Evolutionary conservation across 1,284 basidiomycete genomes (phyloP).

Genomic region (Neonothopanus nambi): DNA sequence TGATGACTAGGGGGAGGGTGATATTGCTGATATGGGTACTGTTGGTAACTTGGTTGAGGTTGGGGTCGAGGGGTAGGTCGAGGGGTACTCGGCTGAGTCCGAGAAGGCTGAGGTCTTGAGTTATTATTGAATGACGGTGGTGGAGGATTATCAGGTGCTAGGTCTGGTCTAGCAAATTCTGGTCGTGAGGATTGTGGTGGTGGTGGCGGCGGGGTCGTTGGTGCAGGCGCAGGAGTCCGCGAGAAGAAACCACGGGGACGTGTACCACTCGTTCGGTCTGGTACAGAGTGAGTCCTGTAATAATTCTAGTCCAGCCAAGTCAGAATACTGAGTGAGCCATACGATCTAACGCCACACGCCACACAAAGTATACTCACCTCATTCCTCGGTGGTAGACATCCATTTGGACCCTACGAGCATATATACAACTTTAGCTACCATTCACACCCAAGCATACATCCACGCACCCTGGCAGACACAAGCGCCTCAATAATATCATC

Average conservation of each 20-base stretch:
- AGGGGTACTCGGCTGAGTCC: slow-evolving; percentile 10
- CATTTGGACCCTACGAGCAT: slow-evolving; percentile 47
- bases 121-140: slow-evolving; percentile 24
- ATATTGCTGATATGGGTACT: neutral
- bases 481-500: slow-evolving; percentile 71
- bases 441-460: neutral
- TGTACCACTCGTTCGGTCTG: slow-evolving; percentile 40
- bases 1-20: slow-evolving; percentile 37
- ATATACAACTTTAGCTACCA: neutral
- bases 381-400: slow-evolving; percentile 53
- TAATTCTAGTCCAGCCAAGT: slow-evolving; percentile 40
- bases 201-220: slow-evolving; percentile 29
- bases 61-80: slow-evolving; percentile 5
- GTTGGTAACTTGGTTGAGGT: neutral
- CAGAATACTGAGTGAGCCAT: too few relatives aligned
- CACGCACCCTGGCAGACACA: slow-evolving; percentile 53
- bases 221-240: slow-evolving; percentile 31
- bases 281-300: slow-evolving; percentile 69
- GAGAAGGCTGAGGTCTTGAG: slow-evolving; percentile 9
- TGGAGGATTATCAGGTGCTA: slow-evolving; percentile 35
- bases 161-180: slow-evolving; percentile 44
- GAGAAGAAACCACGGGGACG: slow-evolving; percentile 57
- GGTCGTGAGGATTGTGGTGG: slow-evolving; percentile 25
- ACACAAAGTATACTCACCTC: slow-evolving; percentile 47
- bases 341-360: too few relatives aligned